These are phyloP conservation scores for Leccinum boreale DNA, from an alignment of 768 basidiomycete species.

Conservation along the genomic window DNA sequence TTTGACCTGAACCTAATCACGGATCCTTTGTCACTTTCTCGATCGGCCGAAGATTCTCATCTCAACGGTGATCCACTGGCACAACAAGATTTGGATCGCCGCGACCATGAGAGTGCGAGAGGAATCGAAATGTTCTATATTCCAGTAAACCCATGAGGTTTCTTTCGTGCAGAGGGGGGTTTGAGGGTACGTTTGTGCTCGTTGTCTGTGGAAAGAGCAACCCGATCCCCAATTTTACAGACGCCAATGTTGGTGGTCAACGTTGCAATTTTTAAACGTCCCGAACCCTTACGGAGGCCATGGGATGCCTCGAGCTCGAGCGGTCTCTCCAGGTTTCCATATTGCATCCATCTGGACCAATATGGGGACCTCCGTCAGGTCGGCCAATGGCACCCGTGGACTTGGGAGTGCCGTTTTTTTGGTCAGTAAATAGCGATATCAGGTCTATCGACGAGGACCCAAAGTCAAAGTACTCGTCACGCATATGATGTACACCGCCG, in stretches of 20 bases:
- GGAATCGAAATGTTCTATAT: not conserved
- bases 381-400: not conserved
- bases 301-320: too few species aligned
- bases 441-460: not conserved
- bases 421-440: too few species aligned
- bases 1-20: not conserved
- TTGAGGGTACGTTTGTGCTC: not conserved
- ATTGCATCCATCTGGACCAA: not conserved
- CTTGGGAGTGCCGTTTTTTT: too few species aligned
- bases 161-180: not conserved
- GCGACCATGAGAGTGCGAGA: not conserved
- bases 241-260: not conserved
- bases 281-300: not conserved
- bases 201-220: not conserved
- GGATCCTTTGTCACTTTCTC: not conserved
- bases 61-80: not conserved
- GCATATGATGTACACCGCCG: not conserved
- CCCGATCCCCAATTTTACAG: not conserved
- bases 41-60: not conserved
- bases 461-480: not conserved
- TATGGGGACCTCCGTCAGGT: not conserved
- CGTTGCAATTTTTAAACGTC: not conserved
- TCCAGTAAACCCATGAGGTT: not conserved
- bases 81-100: not conserved
- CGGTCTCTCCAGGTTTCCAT: too few species aligned